Evolutionary conservation across 805 yeast species (phyloP).

Genomic region (Wickerhamomyces bisporus): DNA sequence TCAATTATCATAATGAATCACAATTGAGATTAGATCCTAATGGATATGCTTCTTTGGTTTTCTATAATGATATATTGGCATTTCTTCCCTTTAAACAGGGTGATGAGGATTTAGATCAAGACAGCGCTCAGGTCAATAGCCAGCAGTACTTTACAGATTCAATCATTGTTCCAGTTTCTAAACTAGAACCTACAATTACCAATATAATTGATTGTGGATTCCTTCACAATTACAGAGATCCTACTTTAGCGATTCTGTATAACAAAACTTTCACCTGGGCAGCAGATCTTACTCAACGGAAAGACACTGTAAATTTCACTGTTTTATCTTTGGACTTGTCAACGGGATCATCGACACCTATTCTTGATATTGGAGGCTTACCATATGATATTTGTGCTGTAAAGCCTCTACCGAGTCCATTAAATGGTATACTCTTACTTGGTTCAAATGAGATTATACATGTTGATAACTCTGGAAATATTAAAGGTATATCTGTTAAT

Average conservation of each 20-base stretch:
- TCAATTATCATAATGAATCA: slow-evolving; percentile 19
- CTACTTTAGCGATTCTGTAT: slow-evolving; percentile 69
- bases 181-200: slow-evolving; percentile 50
- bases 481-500: slow-evolving; percentile 60
- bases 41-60: slow-evolving; percentile 47
- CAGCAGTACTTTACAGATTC: slow-evolving; percentile 32
- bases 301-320: slow-evolving; percentile 57
- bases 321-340: slow-evolving; percentile 66
- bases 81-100: slow-evolving; percentile 57
- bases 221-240: slow-evolving; percentile 69
- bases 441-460: slow-evolving; percentile 79
- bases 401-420: slow-evolving; percentile 57
- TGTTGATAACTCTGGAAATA: slow-evolving; percentile 72
- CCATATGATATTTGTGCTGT: slow-evolving; percentile 72
- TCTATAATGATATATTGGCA: slow-evolving; percentile 64
- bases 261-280: slow-evolving; percentile 70
- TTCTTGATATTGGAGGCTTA: slow-evolving; percentile 55
- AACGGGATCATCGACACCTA: slow-evolving; percentile 49
- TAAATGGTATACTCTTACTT: slow-evolving; percentile 61
- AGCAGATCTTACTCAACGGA: slow-evolving; percentile 55
- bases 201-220: slow-evolving; percentile 70
- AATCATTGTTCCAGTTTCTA: slow-evolving; percentile 50
- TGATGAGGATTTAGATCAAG: slow-evolving; percentile 38
- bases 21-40: slow-evolving; percentile 48
- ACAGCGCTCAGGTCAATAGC: slow-evolving; percentile 22